A percentile compares a stretch with the other conserved stretches of the same genome.
Conservation (phyloP, 2,329 filamentous ascomycete genomes). For the Waltergamsia citrina region DNA sequence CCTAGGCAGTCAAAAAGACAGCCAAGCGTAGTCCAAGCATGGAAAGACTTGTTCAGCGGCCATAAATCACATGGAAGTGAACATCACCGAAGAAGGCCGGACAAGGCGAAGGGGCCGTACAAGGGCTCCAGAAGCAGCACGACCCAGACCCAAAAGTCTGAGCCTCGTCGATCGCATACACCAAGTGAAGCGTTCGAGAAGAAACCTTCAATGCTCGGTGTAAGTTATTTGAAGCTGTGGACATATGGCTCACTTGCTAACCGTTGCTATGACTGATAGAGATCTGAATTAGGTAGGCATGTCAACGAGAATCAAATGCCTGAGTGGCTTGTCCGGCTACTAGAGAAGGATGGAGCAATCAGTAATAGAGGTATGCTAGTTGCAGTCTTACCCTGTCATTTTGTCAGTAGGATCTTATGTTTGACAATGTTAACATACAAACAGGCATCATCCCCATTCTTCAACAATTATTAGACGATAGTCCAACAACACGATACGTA, state of each 20-base stretch:
- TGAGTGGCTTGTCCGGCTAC: conserved; percentile 51
- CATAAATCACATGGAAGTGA: conserved; percentile 1
- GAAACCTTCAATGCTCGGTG: too few relatives aligned
- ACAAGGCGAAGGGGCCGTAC: conserved; percentile 1
- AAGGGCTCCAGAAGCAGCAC: too few relatives aligned
- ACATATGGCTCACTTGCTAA: too few relatives aligned
- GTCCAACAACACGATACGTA: conserved; percentile 51
- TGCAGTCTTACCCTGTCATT: background rate
- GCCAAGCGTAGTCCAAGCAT: conserved; percentile 14
- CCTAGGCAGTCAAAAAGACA: conserved; percentile 1
- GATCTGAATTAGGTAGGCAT: conserved; percentile 60
- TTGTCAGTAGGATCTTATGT: too few relatives aligned
- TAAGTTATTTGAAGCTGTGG: too few relatives aligned
- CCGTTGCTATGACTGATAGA: conserved; percentile 16
- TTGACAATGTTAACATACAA: conserved; percentile 37
- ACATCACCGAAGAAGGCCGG: background rate
- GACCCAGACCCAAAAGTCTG: too few relatives aligned
- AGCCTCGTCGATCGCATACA: too few relatives aligned
- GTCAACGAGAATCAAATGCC: conserved; percentile 71
- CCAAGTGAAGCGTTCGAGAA: too few relatives aligned
- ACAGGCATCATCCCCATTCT: conserved; percentile 54
- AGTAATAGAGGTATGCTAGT: conserved; percentile 36
- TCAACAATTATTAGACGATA: conserved; percentile 53
- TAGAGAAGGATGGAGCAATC: conserved; percentile 49
- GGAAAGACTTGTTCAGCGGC: conserved; percentile 16